Conservation (phyloP, 306 rosid species). For the Macrotyloma uniflorum region DNA sequence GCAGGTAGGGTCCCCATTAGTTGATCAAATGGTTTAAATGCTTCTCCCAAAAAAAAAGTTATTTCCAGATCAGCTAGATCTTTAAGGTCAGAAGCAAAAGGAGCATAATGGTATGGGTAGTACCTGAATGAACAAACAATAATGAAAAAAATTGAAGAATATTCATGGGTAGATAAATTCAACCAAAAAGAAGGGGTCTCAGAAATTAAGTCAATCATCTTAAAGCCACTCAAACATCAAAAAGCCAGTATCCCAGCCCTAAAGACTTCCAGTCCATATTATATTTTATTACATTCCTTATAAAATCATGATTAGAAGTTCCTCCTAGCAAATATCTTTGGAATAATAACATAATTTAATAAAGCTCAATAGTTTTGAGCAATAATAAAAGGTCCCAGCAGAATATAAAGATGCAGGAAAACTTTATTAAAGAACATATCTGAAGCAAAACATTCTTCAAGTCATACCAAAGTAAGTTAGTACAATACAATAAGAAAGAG, state of each 20-base stretch:
- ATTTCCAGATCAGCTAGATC: slow-evolving; percentile 81
- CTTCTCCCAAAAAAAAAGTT: slow-evolving; percentile 84
- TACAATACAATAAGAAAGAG: slow-evolving; percentile 11
- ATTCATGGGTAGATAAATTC: slow-evolving; percentile 3
- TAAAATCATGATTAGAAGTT: neutral
- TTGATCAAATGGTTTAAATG: slow-evolving; percentile 97
- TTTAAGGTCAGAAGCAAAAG: slow-evolving; percentile 96
- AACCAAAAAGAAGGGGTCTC: slow-evolving; percentile 4
- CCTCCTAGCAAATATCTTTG: slow-evolving; percentile 3
- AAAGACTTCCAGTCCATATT: neutral
- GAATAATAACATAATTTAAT: neutral
- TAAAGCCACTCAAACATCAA: neutral
- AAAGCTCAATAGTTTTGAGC: neutral
- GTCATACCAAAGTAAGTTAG: neutral
- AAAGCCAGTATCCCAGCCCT: slow-evolving; percentile 17
- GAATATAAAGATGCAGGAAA: neutral
- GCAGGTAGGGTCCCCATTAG: slow-evolving; percentile 99
- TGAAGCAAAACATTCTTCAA: slow-evolving; percentile 11
- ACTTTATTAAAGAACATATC: slow-evolving; percentile 1
- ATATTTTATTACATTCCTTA: neutral
- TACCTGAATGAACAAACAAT: slow-evolving; percentile 68
- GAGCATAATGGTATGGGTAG: slow-evolving; percentile 97
- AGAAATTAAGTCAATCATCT: slow-evolving; percentile 1
- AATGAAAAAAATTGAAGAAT: slow-evolving; percentile 28
- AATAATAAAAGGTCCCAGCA: neutral